Base-by-base conservation (phyloP, 2,329 filamentous ascomycete genomes). In the Trichoderma lentiforme region DNA sequence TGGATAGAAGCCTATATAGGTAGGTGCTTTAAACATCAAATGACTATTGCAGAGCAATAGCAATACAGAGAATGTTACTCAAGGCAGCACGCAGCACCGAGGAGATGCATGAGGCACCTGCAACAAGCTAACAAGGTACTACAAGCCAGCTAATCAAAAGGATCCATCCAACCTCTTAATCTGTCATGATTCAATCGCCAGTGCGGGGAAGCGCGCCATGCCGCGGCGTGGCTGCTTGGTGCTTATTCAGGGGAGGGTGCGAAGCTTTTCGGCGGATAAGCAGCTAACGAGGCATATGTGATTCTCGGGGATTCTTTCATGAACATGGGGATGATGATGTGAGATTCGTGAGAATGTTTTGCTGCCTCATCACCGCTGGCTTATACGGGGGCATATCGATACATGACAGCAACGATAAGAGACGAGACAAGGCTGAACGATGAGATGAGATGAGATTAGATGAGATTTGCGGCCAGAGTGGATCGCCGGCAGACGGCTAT, bases 161-260 rank as follows among this genome's bases (percentile, higher is more conserved):
- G 34, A 39, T 39, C 6, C 36, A 43, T 43, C 36, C 39, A 43
- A 11, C 57, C 9, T 60, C 57, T 63, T 47, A 12, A 47, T 47
- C 61, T 39, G 8, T n/a, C 28, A 36, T 69, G 56, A 69, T 69
- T 69, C 66, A 69, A 34, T 26, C 39, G 63, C 26, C n/a, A 39
- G 56, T 69, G 66, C 66, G 66, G 66, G 66, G 66, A 69, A 69
- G 36, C 66, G 34, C 36, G 66, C 34, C 66, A 51, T 51, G 36
- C 56, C 56, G 53, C 36, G 66, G 56, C 34, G 36, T 60, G 66
- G 66, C 66, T 69, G 21, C 47, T 53, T 53, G 47, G 47, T 61
- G 56, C 36, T 61, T 34, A 18, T 53, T 53, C 47, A 53, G 47
- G 47, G 47, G 47, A 53, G 47, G 47, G 21, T 53, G 47, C n/a